Evolutionary conservation across 768 basidiomycete genomes (phyloP), one percentile per base, ranked within the genome.

Genomic region (Termitomyces sp.): DNA sequence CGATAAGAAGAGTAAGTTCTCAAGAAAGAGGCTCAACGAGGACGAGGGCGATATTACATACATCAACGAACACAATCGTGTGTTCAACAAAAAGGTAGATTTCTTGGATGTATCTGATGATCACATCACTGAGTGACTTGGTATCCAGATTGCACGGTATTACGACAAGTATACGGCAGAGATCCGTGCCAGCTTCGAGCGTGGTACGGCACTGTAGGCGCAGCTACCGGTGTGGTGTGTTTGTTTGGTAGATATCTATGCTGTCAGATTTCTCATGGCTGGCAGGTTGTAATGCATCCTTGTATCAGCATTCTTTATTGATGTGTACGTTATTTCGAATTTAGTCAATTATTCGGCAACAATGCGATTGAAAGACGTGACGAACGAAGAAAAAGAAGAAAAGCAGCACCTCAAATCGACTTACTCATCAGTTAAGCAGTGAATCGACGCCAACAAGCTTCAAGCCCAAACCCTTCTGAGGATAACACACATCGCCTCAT

Each of bases 161-260:
- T 96, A 93, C 77, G 91, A 96, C 82, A 94, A 96, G 66, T 97
- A 98, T 66, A 99, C 97, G 1, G 74, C 91, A 40, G 95, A 98
- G 69, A 98, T 98, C 60, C 86, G 94, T 46, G 94, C 92, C 22
- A 98, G 94, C 71, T 98, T 98, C 79, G 96, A 99, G 68, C 88
- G 96, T 60, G 96, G 96, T 50, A 96, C 95, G 7, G 94, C 95
- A 29, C 72, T 98, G 42, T 96, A 70, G 61, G 35, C n/a, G n/a
- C 3, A 27, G 16, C 18, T 13, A 5, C 25, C n/a, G 48, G 48
- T 49, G 36, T 49, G 48, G 48, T 49, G 36, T 49, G 35, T 49
- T 22, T 2, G 25, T 27, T 49, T 27, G 48, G 16, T 38, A 13
- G 35, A 27, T 10, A 49, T 48, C 23, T n/a, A 23, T 25, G 22